Conservation (phyloP, 306 rosid genomes). For the Lagenaria siceraria region DNA sequence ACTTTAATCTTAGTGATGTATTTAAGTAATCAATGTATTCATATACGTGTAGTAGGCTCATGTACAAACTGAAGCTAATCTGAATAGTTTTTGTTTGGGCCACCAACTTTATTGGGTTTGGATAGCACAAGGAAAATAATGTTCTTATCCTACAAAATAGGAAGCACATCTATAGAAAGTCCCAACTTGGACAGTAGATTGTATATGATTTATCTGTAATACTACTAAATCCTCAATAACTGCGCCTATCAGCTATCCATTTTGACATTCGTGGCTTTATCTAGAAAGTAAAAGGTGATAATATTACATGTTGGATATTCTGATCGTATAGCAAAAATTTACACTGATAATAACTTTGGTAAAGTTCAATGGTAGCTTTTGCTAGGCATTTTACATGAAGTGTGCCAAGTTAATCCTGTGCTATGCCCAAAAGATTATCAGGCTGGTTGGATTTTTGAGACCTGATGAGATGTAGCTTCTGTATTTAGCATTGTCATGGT, state of each 20-base stretch:
- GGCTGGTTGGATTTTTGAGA: slow-evolving; percentile 6
- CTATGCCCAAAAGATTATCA: not conserved
- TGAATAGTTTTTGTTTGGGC: not conserved
- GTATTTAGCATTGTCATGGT: slow-evolving; percentile 5
- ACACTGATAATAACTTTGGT: not conserved
- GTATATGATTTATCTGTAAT: not conserved
- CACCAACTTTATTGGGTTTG: not conserved
- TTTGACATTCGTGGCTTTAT: not conserved
- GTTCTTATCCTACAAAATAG: not conserved
- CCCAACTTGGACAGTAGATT: not conserved
- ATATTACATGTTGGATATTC: not conserved
- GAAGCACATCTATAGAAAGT: not conserved
- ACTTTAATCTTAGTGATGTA: not conserved
- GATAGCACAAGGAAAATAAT: not conserved
- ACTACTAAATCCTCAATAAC: not conserved
- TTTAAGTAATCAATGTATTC: not conserved
- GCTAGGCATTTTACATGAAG: not conserved
- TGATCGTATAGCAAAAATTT: not conserved
- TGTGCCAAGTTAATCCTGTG: not conserved
- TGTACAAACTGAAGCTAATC: not conserved
- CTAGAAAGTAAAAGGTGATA: not conserved
- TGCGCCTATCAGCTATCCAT: not conserved
- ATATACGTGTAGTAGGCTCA: not conserved
- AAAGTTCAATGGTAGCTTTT: not conserved
- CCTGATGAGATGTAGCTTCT: not conserved